Conservation (phyloP, 345 rosid genomes). For the Durio zibethinus region DNA sequence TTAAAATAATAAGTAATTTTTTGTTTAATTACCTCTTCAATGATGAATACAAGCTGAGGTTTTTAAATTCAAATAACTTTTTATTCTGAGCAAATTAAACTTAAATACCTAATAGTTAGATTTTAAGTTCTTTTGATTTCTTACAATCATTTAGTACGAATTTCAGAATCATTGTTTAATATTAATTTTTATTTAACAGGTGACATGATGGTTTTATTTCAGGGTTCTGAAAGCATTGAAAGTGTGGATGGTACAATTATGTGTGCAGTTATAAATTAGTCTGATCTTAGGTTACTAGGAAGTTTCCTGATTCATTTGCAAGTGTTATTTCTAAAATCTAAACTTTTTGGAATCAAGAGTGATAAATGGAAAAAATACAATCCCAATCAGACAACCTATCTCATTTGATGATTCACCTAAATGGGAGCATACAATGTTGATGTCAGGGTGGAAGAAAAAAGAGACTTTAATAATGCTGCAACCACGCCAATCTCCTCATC, state of each 20-base stretch:
- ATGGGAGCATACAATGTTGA: conserved; percentile 89
- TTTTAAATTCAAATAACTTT: too few relatives aligned
- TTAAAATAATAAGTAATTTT: background rate
- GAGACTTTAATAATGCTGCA: conserved; percentile 73
- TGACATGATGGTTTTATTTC: background rate
- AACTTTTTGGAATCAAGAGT: conserved; percentile 22
- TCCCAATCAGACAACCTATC: conserved; percentile 89
- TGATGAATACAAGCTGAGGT: background rate
- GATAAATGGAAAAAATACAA: conserved; percentile 90
- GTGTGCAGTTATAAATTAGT: background rate
- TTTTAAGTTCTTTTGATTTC: background rate
- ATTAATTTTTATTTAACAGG: background rate
- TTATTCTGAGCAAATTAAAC: too few relatives aligned
- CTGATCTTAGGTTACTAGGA: conserved; percentile 13
- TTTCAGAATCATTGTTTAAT: background rate
- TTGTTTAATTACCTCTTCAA: background rate
- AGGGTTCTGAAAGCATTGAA: background rate
- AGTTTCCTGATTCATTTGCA: background rate
- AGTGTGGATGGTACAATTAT: background rate
- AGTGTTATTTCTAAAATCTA: conserved; percentile 14
- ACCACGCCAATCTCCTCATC: conserved; percentile 77
- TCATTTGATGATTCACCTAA: conserved; percentile 98
- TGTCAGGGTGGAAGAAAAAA: conserved; percentile 68
- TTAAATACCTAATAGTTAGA: background rate
- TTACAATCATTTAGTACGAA: background rate